Evolutionary conservation across 2,329 filamentous ascomycete genomes (phyloP), one percentile per base, ranked within the genome.

Genomic region (Colletotrichum liriopes): DNA sequence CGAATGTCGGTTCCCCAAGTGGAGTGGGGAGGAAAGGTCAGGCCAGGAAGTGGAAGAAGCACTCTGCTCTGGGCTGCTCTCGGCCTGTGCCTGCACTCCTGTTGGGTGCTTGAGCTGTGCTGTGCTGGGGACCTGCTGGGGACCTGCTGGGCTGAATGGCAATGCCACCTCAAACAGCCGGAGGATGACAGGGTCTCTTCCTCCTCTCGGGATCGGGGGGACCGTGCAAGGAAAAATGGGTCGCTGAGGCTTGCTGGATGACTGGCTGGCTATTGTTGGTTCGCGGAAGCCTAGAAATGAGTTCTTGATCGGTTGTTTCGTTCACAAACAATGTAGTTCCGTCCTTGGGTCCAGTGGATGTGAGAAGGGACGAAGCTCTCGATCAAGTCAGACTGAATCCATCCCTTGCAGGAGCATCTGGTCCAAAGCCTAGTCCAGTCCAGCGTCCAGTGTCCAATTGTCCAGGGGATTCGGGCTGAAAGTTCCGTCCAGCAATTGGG

Each of bases 171-270:
- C 52, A 35, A 49, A 32, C 47, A 39, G 45, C 65, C 47, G 58
- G 49, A 47, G 43, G 59, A 37, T 51, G 32, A 29, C 66, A 65
- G 66, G 60, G 66, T 43, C 60, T 43, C 60, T 43, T 58, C 32
- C 52, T 41, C 47, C 56, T 56, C 56, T 63, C 64, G 52, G 56
- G 64, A 56, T 62, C 56, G 29, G 61, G n/a, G 49, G 37, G 43
- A 16, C 35, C 68, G 56, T 63, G 68, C 51, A 49, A 71, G 43
- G 43, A 45, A 18, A 67, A 67, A 56, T 71, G 68, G 68, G 68
- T 39, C 56, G 32, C 43, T 49, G 58, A 49, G 55, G 20, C 32
- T 55, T n/a, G 16, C 32, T 26, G 61, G 35, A 61, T 56, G 68
- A 61, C 63, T 69, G 68, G 56, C 63, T 69, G 35, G 49, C 26